Conservation (phyloP, 148 eudicot genomes). For the Rhododendron ferrugineum region DNA sequence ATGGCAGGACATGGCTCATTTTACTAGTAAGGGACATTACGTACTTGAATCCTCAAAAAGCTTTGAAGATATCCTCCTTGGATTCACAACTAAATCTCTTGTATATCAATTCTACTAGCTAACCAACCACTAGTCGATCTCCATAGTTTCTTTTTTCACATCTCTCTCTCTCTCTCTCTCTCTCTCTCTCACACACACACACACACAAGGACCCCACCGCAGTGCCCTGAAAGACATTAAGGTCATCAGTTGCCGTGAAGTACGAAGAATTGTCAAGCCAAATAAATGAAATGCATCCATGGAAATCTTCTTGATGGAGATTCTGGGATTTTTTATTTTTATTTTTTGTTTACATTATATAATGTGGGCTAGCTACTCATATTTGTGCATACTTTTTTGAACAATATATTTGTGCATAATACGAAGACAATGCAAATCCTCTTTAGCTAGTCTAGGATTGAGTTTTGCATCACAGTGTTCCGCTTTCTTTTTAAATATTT, state of each 20-base stretch:
- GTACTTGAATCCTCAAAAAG: constrained; percentile 44
- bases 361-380: background rate
- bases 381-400: background rate
- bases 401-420: too few relatives aligned
- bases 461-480: too few relatives aligned
- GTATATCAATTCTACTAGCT: background rate
- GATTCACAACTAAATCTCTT: constrained; percentile 33
- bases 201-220: background rate
- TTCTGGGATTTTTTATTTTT: background rate
- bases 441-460: too few relatives aligned
- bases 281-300: constrained; percentile 29
- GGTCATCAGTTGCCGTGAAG: constrained; percentile 31
- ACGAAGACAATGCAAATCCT: too few relatives aligned
- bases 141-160: background rate
- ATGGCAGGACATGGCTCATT: constrained; percentile 26
- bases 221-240: constrained; percentile 14
- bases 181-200: background rate
- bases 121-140: constrained; percentile 7
- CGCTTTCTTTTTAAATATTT: too few relatives aligned
- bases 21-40: constrained; percentile 48
- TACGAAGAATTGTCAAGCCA: constrained; percentile 40
- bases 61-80: constrained; percentile 28
- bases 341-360: too few relatives aligned
- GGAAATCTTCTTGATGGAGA: constrained; percentile 17
- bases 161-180: constrained; percentile 15